Conservation (phyloP, 345 rosid genomes). For the Lepidium sativum region DNA sequence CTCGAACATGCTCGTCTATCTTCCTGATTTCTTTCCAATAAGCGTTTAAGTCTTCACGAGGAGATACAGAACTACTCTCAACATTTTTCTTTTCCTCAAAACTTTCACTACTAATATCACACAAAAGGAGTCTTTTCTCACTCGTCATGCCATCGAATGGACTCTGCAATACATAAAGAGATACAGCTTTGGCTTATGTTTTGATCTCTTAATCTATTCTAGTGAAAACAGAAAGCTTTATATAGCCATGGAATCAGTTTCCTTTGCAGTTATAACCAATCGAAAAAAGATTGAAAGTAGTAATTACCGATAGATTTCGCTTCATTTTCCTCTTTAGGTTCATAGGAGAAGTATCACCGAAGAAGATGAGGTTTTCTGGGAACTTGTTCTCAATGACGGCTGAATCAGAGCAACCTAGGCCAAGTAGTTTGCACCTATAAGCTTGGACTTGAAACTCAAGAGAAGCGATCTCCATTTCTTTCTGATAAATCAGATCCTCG, state of each 20-base stretch:
- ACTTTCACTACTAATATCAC: constrained; percentile 14
- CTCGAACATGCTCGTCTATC: constrained; percentile 44
- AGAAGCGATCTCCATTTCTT: constrained; percentile 81
- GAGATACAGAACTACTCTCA: constrained; percentile 19
- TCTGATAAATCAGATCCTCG: constrained; percentile 67
- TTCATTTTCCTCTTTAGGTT: constrained; percentile 17
- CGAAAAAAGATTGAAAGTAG: not conserved
- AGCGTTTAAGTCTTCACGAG: constrained; percentile 34
- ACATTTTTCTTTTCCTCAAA: constrained; percentile 29
- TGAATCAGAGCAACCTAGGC: constrained; percentile 62
- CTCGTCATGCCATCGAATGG: constrained; percentile 15
- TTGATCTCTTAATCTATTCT: not conserved
- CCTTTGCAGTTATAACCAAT: not conserved
- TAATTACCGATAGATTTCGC: constrained; percentile 20
- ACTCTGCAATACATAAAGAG: constrained; percentile 12
- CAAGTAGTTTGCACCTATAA: constrained; percentile 53
- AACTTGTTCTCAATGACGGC: constrained; percentile 33
- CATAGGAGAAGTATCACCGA: constrained; percentile 14
- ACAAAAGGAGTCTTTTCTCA: constrained; percentile 5
- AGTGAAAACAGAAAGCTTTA: not conserved
- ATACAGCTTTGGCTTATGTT: not conserved
- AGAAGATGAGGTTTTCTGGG: constrained; percentile 37
- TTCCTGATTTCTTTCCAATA: constrained; percentile 55
- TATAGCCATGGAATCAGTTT: constrained; percentile 3
- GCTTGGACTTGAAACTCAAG: constrained; percentile 82